Conservation (phyloP, 306 rosid species). For the Ormosia emarginata region DNA sequence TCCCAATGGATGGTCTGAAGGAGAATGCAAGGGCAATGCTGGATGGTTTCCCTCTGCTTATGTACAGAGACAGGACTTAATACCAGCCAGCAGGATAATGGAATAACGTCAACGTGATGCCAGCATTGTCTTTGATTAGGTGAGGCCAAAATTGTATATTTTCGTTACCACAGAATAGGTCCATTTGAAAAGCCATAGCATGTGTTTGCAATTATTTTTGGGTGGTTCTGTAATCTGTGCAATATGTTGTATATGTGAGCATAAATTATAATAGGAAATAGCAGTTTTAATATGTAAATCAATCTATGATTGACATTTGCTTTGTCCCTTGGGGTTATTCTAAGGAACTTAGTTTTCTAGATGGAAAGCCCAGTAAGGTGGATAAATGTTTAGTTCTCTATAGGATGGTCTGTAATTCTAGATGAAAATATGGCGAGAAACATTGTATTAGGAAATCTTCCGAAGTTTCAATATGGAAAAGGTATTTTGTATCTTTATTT, state of each 20-base stretch:
- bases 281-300: constrained; percentile 19
- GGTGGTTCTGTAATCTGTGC: constrained; percentile 27
- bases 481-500: not conserved
- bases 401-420: constrained; percentile 19
- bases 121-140: constrained; percentile 19
- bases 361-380: not conserved
- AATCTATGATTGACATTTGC: constrained; percentile 20
- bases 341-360: constrained; percentile 23
- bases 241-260: constrained; percentile 29
- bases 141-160: constrained; percentile 34
- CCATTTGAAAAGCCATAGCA: constrained; percentile 15
- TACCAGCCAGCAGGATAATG: constrained; percentile 40
- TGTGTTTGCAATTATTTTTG: constrained; percentile 12
- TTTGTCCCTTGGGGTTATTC: constrained; percentile 21
- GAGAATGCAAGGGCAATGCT: constrained; percentile 69
- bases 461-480: constrained; percentile 3
- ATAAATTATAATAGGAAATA: constrained; percentile 19
- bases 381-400: constrained; percentile 13
- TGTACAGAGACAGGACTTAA: constrained; percentile 60
- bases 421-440: not conserved
- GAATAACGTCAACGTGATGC: constrained; percentile 27
- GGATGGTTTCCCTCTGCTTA: constrained; percentile 99
- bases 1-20: constrained; percentile 91
- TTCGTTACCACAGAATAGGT: constrained; percentile 18
- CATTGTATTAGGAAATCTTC: constrained; percentile 17